These are phyloP conservation scores for Pseudocercospora musae DNA, from an alignment of 2,329 filamentous ascomycete genomes.

Conservation along the genomic window DNA sequence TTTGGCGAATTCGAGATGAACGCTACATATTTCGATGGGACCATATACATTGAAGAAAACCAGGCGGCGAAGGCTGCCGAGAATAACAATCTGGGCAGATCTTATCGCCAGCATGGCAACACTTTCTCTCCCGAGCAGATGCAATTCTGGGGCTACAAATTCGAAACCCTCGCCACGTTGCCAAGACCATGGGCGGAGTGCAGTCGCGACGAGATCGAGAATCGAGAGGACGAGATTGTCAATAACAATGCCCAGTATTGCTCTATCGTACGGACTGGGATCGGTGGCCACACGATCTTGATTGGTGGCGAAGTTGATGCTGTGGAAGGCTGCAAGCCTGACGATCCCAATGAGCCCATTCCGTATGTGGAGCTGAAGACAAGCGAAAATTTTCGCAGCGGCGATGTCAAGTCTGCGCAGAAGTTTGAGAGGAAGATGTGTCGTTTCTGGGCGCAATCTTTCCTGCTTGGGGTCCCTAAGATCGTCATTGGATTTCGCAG, in stretches of 20 bases:
- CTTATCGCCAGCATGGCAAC: slow-evolving; percentile 46
- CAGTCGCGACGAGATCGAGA: slow-evolving; percentile 73
- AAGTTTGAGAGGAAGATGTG: slow-evolving; percentile 81
- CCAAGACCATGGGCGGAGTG: slow-evolving; percentile 71
- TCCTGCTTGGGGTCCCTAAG: slow-evolving; percentile 85
- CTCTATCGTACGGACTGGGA: slow-evolving; percentile 83
- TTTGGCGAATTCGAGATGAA: slow-evolving; percentile 96
- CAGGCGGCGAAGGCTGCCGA: slow-evolving; percentile 67
- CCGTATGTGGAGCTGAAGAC: slow-evolving; percentile 98
- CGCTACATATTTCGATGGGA: slow-evolving; percentile 76
- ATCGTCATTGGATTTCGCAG: slow-evolving; percentile 88
- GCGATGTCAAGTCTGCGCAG: slow-evolving; percentile 63
- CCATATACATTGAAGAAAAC: slow-evolving; percentile 89
- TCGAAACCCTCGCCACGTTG: slow-evolving; percentile 80
- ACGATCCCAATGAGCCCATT: slow-evolving; percentile 59
- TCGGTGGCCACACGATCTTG: slow-evolving; percentile 71
- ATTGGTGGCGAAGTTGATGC: slow-evolving; percentile 91
- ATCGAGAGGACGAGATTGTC: slow-evolving; percentile 66
- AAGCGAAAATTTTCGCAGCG: slow-evolving; percentile 41
- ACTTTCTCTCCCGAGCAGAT: slow-evolving; percentile 71
- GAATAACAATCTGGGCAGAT: slow-evolving; percentile 47
- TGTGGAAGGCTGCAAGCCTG: slow-evolving; percentile 83
- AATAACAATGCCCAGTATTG: slow-evolving; percentile 95
- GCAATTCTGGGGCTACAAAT: slow-evolving; percentile 98
- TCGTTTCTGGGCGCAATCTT: slow-evolving; percentile 96